Evolutionary conservation across 176 grass and related monocot genomes (phyloP), one percentile per base, ranked within the genome.

Genomic region (Oryza meyeriana): DNA sequence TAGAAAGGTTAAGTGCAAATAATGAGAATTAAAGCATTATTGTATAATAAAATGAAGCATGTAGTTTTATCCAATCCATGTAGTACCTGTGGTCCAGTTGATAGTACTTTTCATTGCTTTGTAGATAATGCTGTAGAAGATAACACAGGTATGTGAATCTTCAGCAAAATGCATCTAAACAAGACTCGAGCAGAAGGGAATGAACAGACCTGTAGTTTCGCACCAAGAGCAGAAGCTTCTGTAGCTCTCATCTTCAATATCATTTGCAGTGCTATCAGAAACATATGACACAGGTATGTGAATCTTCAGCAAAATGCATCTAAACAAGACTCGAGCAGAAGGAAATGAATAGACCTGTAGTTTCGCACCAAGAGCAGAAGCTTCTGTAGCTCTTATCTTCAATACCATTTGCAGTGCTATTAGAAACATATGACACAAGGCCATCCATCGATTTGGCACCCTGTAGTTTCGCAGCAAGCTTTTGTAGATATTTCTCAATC

Each of bases 81-180:
- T 66, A 50, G 59, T 92, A 99, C 96, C 96, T 99, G 79, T 99
- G 96, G 47, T 93, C 96, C 79, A 98, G 78, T 67, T 93, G 78
- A 83, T 99, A 99, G 81, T 99, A 99, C 39, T 99, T 99, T 38
- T 99, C 96, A 66, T 99, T 99, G 89, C 96, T 99, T 79, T 99
- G 93, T 55, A 99, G 81, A 94, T 99, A 99, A 89, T 99, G 89
- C 96, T 99, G 91, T 39, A 92, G 39, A 91, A 18, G 38, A 81
- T 76, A 66, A 84, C 27, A 32, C 40, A 79, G 48, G 77, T 77
- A 84, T 50, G 61, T 69, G 86, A 45, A 81, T 71, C 57, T 74
- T 84, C 39, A 71, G n/a, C 29, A 83, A 29, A 82, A 74, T 59
- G 72, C 35, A 52, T 30, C 44, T 57, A 84, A 86, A 81, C 28